Evolutionary conservation across 2,329 filamentous ascomycete species (phyloP).

Genomic region (Cadophora sp.): DNA sequence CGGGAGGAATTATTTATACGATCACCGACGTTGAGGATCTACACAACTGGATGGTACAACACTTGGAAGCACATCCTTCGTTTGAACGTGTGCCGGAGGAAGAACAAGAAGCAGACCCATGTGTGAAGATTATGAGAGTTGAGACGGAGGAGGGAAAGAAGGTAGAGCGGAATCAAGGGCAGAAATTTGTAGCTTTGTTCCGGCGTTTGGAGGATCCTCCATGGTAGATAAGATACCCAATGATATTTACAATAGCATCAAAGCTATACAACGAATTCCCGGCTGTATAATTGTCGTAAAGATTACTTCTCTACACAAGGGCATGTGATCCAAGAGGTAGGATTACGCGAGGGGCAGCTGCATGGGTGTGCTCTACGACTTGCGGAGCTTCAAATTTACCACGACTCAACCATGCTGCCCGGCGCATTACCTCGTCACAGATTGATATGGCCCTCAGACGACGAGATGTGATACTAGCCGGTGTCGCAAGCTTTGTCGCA

Average conservation of each 20-base stretch:
- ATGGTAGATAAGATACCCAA: constrained; percentile 57
- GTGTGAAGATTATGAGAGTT: constrained; percentile 74
- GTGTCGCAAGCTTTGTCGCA: constrained; percentile 76
- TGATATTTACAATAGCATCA: constrained; percentile 10
- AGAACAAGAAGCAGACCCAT: constrained; percentile 72
- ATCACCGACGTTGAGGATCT: constrained; percentile 97
- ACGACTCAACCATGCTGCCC: constrained; percentile 42
- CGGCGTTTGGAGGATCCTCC: constrained; percentile 66
- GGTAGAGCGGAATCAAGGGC: constrained; percentile 86
- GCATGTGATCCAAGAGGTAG: constrained; percentile 21
- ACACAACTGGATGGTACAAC: constrained; percentile 90
- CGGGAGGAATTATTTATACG: constrained; percentile 89
- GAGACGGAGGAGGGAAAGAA: constrained; percentile 99
- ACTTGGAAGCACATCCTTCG: constrained; percentile 78
- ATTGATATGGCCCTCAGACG: constrained; percentile 71
- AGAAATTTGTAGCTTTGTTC: constrained; percentile 91
- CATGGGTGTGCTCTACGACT: constrained; percentile 11
- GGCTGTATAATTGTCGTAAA: background rate
- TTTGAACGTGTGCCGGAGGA: constrained; percentile 78
- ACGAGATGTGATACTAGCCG: constrained; percentile 73
- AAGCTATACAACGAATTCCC: background rate
- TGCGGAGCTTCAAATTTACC: constrained; percentile 26
- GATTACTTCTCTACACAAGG: background rate
- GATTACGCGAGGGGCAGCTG: constrained; percentile 32
- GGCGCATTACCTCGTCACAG: constrained; percentile 40